Evolutionary conservation across 108 stramenopile genomes (phyloP), one percentile per base, ranked within the genome.

Genomic region (Seminavis robusta): DNA sequence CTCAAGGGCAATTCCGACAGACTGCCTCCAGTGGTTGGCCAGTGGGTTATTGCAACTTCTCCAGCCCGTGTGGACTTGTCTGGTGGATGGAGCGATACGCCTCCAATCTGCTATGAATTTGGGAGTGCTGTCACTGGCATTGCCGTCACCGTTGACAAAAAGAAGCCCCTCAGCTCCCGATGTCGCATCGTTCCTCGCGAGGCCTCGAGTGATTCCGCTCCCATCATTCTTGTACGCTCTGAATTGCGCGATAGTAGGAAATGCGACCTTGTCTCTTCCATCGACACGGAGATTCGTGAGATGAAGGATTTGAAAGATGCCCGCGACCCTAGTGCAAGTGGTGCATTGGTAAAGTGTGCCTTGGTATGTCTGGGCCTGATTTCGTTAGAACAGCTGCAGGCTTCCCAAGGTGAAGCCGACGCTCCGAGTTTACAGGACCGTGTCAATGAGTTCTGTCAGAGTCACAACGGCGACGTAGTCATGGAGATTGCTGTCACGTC

Each of bases 61-160:
- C 89, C 94, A 16, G 86, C 68, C 21, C 54, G 94, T 24, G 63
- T 95, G 1, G 94, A 95, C 58, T 42, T 95, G 4, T 80, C 77
- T 7, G 94, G 94, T 11, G 94, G 88, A 0, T 95, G 94, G 94
- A 71, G 63, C 41, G 94, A 95, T 55, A 95, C 94, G 13, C 89
- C 94, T 28, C 94, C 94, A 4, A 70, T 95, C 10, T 77, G 70
- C 25, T 86, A 71, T 61, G 88, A 95, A 48, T 66, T 63, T 57
- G 88, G 89, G 15, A 83, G 88, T 26, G 64, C 79, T 37, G 88
- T 93, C 0, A 69, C 76, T 7, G 77, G 80, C 34, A 57, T 87
- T 25, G 90, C 88, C 10, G 88, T 90, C 1, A 29, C 52, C 21
- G 53, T 90, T 3, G 84, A 92, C 49, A 68, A 56, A 5, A 42